Base-by-base conservation (phyloP, 2,329 filamentous ascomycete genomes). In the Aspergillus sp. region DNA sequence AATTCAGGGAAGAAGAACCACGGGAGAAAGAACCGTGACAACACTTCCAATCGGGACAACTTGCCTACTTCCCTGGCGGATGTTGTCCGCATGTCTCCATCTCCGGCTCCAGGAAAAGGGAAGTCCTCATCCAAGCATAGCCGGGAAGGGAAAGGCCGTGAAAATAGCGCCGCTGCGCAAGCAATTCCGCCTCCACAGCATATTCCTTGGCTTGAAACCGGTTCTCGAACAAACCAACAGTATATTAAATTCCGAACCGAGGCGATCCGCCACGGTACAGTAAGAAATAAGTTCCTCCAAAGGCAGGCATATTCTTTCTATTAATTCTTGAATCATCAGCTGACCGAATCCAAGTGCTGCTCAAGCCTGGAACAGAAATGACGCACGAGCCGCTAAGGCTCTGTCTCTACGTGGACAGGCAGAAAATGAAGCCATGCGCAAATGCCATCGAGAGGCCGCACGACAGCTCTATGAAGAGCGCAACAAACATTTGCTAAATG, bases 281-380 rank as follows among this genome's bases (percentile, higher is more conserved):
- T 97, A 71, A 86, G 95, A 62, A 99, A 98, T 74, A 98, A 98
- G 73, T 99, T 98, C 68, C 77, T 99, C 54, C 93, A 97, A 75
- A 96, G 91, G 91, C 93, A 77, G 67, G 78, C 20, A 34, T 44
- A 30, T 1, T 15, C 17, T 1, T n/a, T 18, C 17, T 17, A 42
- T 34, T 30, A 8, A 15, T 48, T 6, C 15, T 32, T 8, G 5
- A 26, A 55, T 57, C 20, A 59, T 44, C 47, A 57, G 41, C 48
- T 59, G n/a, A 62, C 45, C 36, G 24, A 48, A 42, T 34, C 58
- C 62, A 96, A 36, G 93, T 74, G 95, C 95, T 64, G 93, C 93
- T 8, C 93, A 98, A 82, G 95, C 95, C 20, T 99, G 95, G 93
- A 97, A 98, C 72, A 89, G 95, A 57, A 98, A 97, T 68, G 95